Percentiles rank a stretch among this genome's conserved stretches.
These are phyloP conservation scores for Inosperma sp. DNA, from an alignment of 768 basidiomycete species.

Conservation along the genomic window DNA sequence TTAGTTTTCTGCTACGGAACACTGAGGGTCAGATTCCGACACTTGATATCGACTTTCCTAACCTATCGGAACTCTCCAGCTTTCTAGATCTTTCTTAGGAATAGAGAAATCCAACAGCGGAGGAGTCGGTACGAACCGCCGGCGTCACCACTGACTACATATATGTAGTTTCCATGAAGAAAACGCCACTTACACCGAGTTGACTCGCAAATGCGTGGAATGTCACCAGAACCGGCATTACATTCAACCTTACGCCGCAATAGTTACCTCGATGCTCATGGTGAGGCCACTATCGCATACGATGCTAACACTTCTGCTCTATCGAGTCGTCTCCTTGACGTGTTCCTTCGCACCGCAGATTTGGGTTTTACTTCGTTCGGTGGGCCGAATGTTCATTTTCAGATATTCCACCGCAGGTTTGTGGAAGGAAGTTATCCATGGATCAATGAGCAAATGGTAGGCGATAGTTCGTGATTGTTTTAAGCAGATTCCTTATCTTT, in stretches of 20 bases:
- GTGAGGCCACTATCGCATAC: neutral
- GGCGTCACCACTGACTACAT: too few relatives aligned
- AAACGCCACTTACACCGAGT: too few relatives aligned
- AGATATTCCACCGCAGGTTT: constrained; percentile 40
- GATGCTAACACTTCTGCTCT: constrained; percentile 17
- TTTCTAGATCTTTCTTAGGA: too few relatives aligned
- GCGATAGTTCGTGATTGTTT: constrained; percentile 4
- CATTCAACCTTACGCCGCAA: neutral
- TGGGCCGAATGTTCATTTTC: constrained; percentile 47
- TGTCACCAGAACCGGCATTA: neutral
- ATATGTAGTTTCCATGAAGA: too few relatives aligned
- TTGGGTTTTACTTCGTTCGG: constrained; percentile 46
- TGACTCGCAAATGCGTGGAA: too few relatives aligned
- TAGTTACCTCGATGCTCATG: neutral
- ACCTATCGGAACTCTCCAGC: too few relatives aligned
- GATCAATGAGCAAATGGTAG: constrained; percentile 40
- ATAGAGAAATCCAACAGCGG: too few relatives aligned
- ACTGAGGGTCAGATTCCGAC: constrained; percentile 60
- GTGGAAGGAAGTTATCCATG: constrained; percentile 36
- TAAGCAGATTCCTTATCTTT: neutral
- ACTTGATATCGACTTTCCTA: constrained; percentile 42
- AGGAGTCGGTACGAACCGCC: too few relatives aligned
- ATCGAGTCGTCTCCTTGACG: constrained; percentile 25
- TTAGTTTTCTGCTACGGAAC: constrained; percentile 80
- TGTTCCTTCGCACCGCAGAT: constrained; percentile 32